phyloP scores from a whole-genome alignment of 2,329 filamentous ascomycete species.

The Sporothrix phasma region DNA sequence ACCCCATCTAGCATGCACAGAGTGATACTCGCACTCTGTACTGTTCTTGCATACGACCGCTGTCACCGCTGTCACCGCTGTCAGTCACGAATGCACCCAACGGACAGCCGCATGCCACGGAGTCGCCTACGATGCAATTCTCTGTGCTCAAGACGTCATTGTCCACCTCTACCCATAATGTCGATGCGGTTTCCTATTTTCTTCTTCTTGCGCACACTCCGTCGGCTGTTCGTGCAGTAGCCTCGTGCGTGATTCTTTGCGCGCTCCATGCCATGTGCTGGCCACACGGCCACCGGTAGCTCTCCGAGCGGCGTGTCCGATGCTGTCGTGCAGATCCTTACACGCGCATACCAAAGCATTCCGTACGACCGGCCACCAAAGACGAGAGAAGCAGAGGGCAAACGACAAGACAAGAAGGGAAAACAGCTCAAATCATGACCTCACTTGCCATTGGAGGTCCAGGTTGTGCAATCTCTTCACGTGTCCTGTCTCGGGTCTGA shows the following conservation, averaged over 20 bases:
- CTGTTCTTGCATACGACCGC: background rate
- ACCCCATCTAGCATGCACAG: background rate
- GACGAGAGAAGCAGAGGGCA: background rate
- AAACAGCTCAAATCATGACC: background rate
- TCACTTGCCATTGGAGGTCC: background rate
- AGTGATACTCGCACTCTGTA: background rate
- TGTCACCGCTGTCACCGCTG: background rate
- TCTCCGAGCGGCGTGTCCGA: background rate
- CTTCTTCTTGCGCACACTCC: background rate
- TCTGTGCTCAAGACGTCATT: too few species aligned
- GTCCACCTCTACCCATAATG: background rate
- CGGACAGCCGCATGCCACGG: background rate
- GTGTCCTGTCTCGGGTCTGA: background rate
- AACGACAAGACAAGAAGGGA: background rate
- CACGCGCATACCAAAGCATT: too few species aligned
- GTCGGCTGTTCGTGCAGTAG: background rate
- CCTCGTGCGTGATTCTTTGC: background rate
- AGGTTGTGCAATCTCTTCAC: background rate
- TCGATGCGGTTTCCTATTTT: background rate
- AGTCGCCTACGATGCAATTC: background rate
- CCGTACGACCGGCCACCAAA: too few species aligned
- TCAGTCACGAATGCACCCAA: too few species aligned
- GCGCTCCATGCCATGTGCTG: background rate
- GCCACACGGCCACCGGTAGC: slow-evolving; percentile 2
- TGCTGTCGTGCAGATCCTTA: background rate